These are phyloP conservation scores for Tolypocladium amazonense DNA, from an alignment of 2,329 filamentous ascomycete genomes.

Conservation along the genomic window DNA sequence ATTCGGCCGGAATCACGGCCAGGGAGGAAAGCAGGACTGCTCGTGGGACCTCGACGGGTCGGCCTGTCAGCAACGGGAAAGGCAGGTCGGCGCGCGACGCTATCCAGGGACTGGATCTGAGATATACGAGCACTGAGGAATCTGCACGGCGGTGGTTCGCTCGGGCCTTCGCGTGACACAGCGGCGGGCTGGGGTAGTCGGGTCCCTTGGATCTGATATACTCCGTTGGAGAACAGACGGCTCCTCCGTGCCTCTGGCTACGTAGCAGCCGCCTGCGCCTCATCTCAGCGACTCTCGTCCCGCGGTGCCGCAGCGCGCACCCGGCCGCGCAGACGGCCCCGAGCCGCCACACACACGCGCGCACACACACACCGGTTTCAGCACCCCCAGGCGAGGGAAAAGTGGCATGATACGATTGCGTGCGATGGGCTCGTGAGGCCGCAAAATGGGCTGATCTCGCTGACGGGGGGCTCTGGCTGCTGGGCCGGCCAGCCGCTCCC, in stretches of 20 bases:
- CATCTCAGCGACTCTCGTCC: background rate
- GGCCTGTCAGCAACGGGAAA: background rate
- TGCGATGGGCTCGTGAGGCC: conserved; percentile 19
- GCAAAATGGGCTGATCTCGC: conserved; percentile 24
- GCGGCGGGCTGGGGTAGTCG: background rate
- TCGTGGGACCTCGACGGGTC: background rate
- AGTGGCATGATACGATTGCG: conserved; percentile 25
- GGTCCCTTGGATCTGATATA: conserved; percentile 1
- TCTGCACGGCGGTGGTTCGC: background rate
- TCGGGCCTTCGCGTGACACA: background rate
- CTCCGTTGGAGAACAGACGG: background rate
- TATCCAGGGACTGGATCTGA: background rate
- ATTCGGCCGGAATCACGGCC: too few relatives aligned
- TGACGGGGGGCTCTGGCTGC: conserved; percentile 5
- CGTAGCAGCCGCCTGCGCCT: background rate
- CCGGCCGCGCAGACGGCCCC: background rate
- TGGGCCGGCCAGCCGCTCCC: background rate
- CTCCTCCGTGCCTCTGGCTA: background rate
- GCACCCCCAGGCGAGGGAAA: conserved; percentile 7
- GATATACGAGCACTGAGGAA: background rate
- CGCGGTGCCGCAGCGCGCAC: background rate
- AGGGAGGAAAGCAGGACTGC: background rate
- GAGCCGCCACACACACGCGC: background rate
- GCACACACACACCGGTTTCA: background rate
- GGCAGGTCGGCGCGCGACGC: background rate